phyloP scores from a whole-genome alignment of 192 early-diverging fungal genomes.

The Allomyces macrogynus region DNA sequence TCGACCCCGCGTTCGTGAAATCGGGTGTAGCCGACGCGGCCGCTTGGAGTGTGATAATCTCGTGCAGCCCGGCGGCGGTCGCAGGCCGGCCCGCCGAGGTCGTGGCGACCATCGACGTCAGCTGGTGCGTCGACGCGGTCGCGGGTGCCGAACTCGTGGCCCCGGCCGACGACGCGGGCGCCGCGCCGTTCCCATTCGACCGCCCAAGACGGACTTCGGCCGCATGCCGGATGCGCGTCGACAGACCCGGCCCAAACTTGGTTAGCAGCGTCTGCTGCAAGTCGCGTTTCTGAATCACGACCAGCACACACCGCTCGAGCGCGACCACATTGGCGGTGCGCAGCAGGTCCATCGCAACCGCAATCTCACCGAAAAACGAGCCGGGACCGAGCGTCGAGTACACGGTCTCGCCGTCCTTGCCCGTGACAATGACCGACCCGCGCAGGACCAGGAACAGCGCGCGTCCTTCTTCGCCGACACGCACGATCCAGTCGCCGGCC shows the following conservation, averaged over 20 bases:
- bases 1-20: too few species aligned
- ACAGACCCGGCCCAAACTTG: background rate
- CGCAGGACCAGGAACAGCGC: background rate
- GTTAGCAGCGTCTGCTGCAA: background rate
- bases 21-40: too few species aligned
- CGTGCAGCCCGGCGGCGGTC: too few species aligned
- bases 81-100: too few species aligned
- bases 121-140: conserved; percentile 5
- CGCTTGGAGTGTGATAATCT: too few species aligned
- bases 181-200: too few species aligned
- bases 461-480: background rate
- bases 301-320: background rate
- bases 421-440: background rate
- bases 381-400: background rate
- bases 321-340: background rate
- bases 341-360: background rate
- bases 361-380: background rate
- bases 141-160: background rate
- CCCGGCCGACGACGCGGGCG: background rate
- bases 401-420: background rate
- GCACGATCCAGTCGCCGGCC: background rate
- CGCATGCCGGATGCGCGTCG: background rate
- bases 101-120: background rate
- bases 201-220: background rate
- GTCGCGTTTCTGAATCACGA: background rate